Evolutionary conservation across 441 rosid species (phyloP), one percentile per base, ranked within the genome.

Genomic region (Rhodomyrtus psidioides): DNA sequence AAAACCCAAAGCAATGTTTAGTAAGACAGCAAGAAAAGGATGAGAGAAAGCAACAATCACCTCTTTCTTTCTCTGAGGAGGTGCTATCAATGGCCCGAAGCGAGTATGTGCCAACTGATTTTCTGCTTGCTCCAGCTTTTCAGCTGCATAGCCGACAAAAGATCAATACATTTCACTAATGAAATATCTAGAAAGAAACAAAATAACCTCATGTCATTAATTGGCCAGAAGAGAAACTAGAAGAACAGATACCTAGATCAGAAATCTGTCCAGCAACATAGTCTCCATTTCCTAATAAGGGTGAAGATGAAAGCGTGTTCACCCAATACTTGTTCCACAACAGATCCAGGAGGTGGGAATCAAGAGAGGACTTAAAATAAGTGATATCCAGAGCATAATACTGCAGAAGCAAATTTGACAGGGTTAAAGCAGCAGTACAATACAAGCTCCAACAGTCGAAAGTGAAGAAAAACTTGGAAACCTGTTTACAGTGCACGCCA

Each of bases 301-400:
- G 98, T 8, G 99, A 97, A 90, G 99, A 97, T 49, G 99, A 97
- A 79, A 97, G 97, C 0, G 99, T 96, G 90, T 97, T 96, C 85
- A 97, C 98, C 99, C 99, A 97, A 87, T 97, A 97, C 94, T 97
- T 96, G 94, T 96, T 97, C 99, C 99, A 97, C 55, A 97, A 93
- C 75, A 96, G 93, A 91, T 96, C 99, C 94, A 98, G 88, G 88
- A 96, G 98, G 91, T 96, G 99, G 87, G 94, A 92, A 91, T 97
- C 99, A 62, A 97, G 99, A 84, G 97, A 93, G 6, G 99, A 97
- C 94, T 97, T 97, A 89, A 97, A 97, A 79, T 96, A 96, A 90
- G 98, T 97, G 88, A 96, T 97, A 89, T 96, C 98, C 89, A 97
- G 91, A 53, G 99, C 87, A 88, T 95, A 96, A 91, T 97, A 97